Evolutionary conservation across 108 stramenopile genomes (phyloP), one percentile per base, ranked within the genome.

Genomic region (Nannochloropsis salina): DNA sequence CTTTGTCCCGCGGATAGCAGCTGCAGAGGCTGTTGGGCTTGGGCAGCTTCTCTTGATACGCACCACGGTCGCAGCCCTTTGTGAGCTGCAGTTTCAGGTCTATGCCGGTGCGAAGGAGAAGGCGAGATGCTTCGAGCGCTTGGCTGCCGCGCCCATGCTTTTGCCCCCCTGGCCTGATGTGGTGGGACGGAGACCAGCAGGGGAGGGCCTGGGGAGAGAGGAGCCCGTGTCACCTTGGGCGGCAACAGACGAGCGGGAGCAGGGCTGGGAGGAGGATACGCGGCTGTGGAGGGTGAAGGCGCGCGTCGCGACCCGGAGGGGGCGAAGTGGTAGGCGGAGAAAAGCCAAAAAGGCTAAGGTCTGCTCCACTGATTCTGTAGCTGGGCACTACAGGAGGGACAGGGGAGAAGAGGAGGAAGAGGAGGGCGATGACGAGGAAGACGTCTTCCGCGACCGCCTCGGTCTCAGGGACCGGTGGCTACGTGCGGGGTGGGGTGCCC

Each of bases 401-500:
- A n/a, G n/a, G 2, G 61, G n/a, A 74, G 61, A 3, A n/a, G 61
- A 74, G 61, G 61, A 74, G 6, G 61, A 74, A 74, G 61, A 74
- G n/a, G 61, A 74, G n/a, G 61, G n/a, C 20, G 61, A 74, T n/a
- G 61, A 74, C 61, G 61, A 74, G 61, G 20, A 74, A n/a, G 61
- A 74, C 8, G 61, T 74, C 61, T 74, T 74, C n/a, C 61, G 61
- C 15, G 61, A 74, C 61, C 4, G 61, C 4, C n/a, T 15, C n/a
- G 61, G 61, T n/a, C 61, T 1, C 2, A 74, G n/a, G 61, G 4
- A 74, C 6, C 61, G 61, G 61, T 74, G 61, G 61, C 61, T 74
- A 74, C 61, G 61, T 4, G 61, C 61, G n/a, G 61, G 61, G n/a
- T 74, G 61, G 61, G 61, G 61, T 74, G 61, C 61, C 61, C n/a